Evolutionary conservation across 2,329 filamentous ascomycete genomes (phyloP).

Genomic region (Camptophora hylomeconis): DNA sequence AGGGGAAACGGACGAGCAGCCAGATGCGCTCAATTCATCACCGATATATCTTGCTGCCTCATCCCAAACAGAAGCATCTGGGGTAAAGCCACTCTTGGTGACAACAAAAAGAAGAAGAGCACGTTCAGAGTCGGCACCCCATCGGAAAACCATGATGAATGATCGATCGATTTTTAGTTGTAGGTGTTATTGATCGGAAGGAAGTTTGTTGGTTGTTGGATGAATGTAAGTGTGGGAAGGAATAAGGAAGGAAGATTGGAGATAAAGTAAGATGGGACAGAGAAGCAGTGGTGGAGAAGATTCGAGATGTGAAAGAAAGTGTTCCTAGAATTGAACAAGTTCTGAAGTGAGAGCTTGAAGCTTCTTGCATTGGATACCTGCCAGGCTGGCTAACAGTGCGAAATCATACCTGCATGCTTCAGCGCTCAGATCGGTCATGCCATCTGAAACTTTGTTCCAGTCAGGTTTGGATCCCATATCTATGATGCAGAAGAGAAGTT

Average conservation of each 20-base stretch:
- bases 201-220: neutral
- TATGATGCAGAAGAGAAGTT: conserved; percentile 11
- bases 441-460: conserved; percentile 11
- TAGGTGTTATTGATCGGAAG: neutral
- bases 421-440: conserved; percentile 13
- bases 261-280: conserved; percentile 1
- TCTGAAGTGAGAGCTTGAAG: neutral
- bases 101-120: conserved; percentile 11
- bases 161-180: neutral
- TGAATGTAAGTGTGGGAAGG: neutral
- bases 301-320: neutral
- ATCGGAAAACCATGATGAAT: conserved; percentile 14
- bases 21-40: conserved; percentile 11
- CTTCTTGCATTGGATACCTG: neutral
- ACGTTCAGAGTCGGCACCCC: conserved; percentile 11
- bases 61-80: neutral
- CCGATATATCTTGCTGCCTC: conserved; percentile 12
- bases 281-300: neutral
- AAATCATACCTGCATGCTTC: conserved; percentile 15
- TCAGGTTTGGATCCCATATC: conserved; percentile 1
- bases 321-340: neutral
- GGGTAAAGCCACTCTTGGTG: conserved; percentile 6
- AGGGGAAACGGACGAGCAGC: conserved; percentile 11
- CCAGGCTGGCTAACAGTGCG: neutral
- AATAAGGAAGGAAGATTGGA: neutral